Base-by-base conservation (phyloP, 768 basidiomycete genomes). In the Naganishia onofrii region DNA sequence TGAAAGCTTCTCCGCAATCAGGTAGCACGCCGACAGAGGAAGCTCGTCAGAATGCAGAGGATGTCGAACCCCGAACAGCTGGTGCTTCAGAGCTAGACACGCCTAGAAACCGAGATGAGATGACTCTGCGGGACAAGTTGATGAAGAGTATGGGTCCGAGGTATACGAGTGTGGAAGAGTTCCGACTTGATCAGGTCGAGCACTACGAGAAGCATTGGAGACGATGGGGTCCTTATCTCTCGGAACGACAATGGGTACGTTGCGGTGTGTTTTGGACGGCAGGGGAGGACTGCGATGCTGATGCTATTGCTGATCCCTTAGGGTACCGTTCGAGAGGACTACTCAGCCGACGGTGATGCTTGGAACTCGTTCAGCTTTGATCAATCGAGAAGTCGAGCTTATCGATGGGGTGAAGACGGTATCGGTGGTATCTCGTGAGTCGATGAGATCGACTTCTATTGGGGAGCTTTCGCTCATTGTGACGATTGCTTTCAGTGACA, bases 351-450 rank as follows among this genome's bases (percentile, higher is more conserved):
- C 78, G 96, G 96, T 63, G 93, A 96, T 79, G 93, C 92, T 9
- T 79, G 79, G 80, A 79, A 81, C 70, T 78, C 77, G 44, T 79
- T 79, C 73, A 76, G 76, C 21, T 79, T 79, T 67, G 77, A 79
- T 48, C 76, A 79, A 73, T 71, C 78, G 17, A 77, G 75, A 21
- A 78, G 78, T 68, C 88, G 96, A 69, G 91, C 93, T 28, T 99
- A 97, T 82, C 86, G 96, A 76, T 99, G 96, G 96, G 96, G 96
- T 52, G 96, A 99, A 81, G 96, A 99, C 76, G 96, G 96, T 57
- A 89, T 99, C 68, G 96, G 90, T 36, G 96, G 96, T 52, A 90
- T 98, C 75, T 95, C 92, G 80, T 81, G 58, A 73, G 80, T 78
- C 5, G 5, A 29, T 21, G 51, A 19, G 15, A 29, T 21, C 26